A percentile compares a stretch with the other conserved stretches of the same genome.
phyloP scores from a whole-genome alignment of 257 asterid genomes.

The Fraxinus anomala region DNA sequence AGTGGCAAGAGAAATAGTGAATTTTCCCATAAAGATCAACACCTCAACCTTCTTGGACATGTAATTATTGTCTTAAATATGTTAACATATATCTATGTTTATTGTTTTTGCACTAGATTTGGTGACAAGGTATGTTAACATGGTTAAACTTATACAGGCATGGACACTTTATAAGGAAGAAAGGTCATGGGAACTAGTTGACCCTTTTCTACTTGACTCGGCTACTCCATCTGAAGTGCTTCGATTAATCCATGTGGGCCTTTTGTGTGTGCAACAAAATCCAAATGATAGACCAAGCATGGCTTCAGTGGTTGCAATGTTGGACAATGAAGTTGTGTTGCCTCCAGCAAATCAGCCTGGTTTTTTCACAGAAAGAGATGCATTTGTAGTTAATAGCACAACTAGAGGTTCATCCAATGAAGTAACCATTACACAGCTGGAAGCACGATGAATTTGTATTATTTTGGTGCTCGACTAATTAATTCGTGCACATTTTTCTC shows the following conservation, averaged over 20 bases:
- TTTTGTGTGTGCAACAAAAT: slow-evolving; percentile 25
- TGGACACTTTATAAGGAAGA: slow-evolving; percentile 30
- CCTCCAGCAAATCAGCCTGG: slow-evolving; percentile 33
- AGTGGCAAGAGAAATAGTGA: slow-evolving; percentile 42
- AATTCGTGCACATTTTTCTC: not conserved
- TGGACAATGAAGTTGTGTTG: slow-evolving; percentile 14
- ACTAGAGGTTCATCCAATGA: not conserved
- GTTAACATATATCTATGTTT: not conserved
- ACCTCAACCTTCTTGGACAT: slow-evolving; percentile 38
- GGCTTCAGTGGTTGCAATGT: slow-evolving; percentile 18
- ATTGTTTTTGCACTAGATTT: not conserved
- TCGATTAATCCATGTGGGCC: slow-evolving; percentile 28
- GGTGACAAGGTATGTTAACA: not conserved
- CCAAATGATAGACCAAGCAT: slow-evolving; percentile 26
- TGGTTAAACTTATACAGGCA: slow-evolving; percentile 22
- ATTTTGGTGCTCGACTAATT: not conserved
- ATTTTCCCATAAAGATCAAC: slow-evolving; percentile 21
- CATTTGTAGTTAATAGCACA: not conserved
- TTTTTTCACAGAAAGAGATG: slow-evolving; percentile 20
- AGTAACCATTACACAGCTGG: slow-evolving; percentile 7
- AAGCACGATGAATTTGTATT: not conserved
- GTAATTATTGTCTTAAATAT: slow-evolving; percentile 22
- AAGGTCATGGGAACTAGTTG: slow-evolving; percentile 24
- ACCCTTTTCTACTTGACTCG: not conserved
- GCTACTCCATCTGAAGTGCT: slow-evolving; percentile 1